Base-by-base conservation (phyloP, 140 eudicot species). In the Cichorium intybus region DNA sequence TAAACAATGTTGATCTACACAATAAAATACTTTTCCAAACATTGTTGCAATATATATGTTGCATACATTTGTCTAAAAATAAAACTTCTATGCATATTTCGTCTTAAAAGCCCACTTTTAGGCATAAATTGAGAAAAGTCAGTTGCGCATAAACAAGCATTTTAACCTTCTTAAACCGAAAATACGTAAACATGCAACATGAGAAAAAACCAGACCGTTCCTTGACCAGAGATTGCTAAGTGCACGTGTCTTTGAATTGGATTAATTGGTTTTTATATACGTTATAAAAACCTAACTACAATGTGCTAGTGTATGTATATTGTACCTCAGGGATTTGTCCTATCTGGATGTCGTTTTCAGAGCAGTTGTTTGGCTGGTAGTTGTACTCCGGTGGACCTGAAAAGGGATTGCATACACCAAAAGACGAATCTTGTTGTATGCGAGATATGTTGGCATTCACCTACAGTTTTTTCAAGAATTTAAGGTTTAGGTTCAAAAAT, bases 321-420 rank as follows among this genome's bases (percentile, higher is more conserved):
- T 26, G 56, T 79, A 89, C 93, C 85, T 71, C 77, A 31, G 97
- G 97, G 69, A 91, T 82, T 56, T 87, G 87, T 75, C 95, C 95
- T 24, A 91, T 91, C 41, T 43, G 69, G 43, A 91, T 73, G 11
- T 95, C 67, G 15, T 79, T 80, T 46, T 81, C 67, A n/a, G 91
- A 73, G 54, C 97, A 91, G 31, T 81, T 80, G 71, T 82, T 67
- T 41, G 97, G 95, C 56, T 80, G 80, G 64, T 80, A 87, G 45
- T 65, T 59, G 43, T 87, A 81, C 22, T 68, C 81, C 0, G 96
- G 97, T 64, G 97, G 91, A 29, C 76, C 85, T 0, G 97, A 82
- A 82, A 91, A 91, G 17, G 97, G 97, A 64, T 91, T 91, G 87
- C 97, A 91, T 18, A 91, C 82, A 17, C 85, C 88, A 16, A 74